phyloP scores from a whole-genome alignment of 2,329 filamentous ascomycete genomes.

The Periconia digitata region DNA sequence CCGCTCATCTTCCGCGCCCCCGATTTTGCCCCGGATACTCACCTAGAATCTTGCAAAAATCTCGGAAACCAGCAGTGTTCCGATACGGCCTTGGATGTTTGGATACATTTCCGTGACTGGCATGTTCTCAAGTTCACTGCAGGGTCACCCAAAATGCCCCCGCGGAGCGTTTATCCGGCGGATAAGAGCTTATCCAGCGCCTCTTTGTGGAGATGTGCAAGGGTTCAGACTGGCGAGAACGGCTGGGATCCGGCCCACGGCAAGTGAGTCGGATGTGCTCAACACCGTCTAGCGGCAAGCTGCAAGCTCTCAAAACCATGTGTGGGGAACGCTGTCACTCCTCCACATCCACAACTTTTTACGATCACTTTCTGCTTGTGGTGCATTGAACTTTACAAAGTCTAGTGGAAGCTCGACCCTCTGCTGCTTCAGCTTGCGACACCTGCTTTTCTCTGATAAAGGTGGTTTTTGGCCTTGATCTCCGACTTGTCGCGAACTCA shows the following conservation, averaged over 20 bases:
- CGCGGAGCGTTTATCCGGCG: slow-evolving; percentile 11
- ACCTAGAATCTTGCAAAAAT: neutral
- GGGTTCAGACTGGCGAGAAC: neutral
- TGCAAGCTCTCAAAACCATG: slow-evolving; percentile 27
- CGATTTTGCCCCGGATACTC: no score
- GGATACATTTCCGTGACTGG: neutral
- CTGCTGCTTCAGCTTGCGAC: slow-evolving; percentile 6
- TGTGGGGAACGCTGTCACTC: slow-evolving; percentile 34
- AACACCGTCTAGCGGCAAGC: slow-evolving; percentile 24
- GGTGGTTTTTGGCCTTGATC: slow-evolving; percentile 1
- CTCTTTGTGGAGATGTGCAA: slow-evolving; percentile 18
- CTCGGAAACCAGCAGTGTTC: neutral
- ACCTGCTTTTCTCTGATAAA: neutral
- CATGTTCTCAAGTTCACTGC: neutral
- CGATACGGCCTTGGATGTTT: neutral
- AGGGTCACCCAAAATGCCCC: neutral
- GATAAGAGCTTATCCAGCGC: slow-evolving; percentile 29
- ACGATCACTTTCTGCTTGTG: slow-evolving; percentile 10
- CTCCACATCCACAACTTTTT: slow-evolving; percentile 26
- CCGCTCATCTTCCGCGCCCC: no score
- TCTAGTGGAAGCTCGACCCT: slow-evolving; percentile 9
- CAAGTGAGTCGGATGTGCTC: slow-evolving; percentile 31
- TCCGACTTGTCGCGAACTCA: neutral
- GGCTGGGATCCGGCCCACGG: slow-evolving; percentile 28
- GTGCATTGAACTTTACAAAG: slow-evolving; percentile 18